Evolutionary conservation across 768 basidiomycete species (phyloP).

Genomic region (Amanita brunnescens): DNA sequence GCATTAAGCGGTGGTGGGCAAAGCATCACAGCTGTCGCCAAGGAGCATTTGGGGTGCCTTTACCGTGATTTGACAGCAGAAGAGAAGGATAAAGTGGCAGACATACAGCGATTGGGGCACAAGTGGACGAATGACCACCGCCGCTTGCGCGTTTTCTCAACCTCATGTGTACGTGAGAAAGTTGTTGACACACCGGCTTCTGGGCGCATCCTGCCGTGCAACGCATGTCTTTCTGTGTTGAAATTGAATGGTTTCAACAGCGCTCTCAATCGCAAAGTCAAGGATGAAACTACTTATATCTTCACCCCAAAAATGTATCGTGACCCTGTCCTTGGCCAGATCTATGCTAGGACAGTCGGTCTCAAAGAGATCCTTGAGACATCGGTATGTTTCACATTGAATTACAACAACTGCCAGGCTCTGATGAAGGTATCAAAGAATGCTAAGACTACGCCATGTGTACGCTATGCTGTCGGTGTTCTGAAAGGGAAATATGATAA

Average conservation of each 20-base stretch:
- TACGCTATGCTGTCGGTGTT: background rate
- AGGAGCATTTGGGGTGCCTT: background rate
- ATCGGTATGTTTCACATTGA: background rate
- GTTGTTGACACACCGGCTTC: background rate
- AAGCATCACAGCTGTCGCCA: background rate
- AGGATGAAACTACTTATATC: background rate
- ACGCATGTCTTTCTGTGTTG: background rate
- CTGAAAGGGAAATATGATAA: background rate
- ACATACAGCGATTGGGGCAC: background rate
- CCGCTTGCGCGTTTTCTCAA: background rate
- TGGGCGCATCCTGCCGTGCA: background rate
- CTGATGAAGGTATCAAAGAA: background rate
- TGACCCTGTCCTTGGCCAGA: background rate
- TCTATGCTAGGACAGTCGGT: background rate
- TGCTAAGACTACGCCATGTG: background rate
- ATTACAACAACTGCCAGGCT: background rate
- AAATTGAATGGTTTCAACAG: background rate
- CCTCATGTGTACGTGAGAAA: background rate
- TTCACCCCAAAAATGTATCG: background rate
- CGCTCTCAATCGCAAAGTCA: background rate
- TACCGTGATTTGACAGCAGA: background rate
- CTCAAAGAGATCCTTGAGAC: background rate
- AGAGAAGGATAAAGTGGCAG: background rate
- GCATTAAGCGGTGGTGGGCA: background rate
- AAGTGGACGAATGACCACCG: background rate